Evolutionary conservation across 75 land plant genomes (phyloP).

Genomic region (Sequoia sempervirens): DNA sequence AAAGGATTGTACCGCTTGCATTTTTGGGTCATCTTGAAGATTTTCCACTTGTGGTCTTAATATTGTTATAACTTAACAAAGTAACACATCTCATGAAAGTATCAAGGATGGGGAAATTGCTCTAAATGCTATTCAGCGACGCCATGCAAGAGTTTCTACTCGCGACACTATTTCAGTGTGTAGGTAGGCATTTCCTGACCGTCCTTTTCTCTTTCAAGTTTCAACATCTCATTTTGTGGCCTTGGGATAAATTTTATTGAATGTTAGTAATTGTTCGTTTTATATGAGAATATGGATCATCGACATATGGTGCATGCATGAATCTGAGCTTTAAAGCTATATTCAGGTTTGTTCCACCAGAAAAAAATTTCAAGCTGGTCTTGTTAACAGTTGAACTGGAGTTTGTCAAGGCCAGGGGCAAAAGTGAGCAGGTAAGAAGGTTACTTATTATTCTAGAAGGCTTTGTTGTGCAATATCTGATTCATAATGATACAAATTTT

Average conservation of each 20-base stretch:
- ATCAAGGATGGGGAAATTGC: constrained; percentile 49
- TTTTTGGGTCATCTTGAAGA: neutral
- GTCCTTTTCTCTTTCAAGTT: neutral
- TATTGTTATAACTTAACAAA: constrained; percentile 30
- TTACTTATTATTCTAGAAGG: neutral
- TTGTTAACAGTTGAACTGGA: constrained; percentile 73
- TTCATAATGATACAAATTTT: neutral
- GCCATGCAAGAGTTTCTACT: constrained; percentile 66
- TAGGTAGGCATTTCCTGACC: constrained; percentile 31
- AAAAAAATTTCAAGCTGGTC: constrained; percentile 58
- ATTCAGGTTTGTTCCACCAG: constrained; percentile 64
- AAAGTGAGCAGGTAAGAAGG: constrained; percentile 57
- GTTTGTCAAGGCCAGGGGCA: constrained; percentile 57
- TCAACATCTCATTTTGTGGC: neutral
- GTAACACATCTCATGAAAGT: constrained; percentile 50
- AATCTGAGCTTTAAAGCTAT: neutral
- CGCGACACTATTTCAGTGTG: constrained; percentile 53
- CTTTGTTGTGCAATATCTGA: neutral
- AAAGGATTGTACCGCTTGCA: neutral
- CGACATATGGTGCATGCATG: neutral
- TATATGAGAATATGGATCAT: neutral
- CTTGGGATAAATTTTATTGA: neutral
- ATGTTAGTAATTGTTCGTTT: neutral
- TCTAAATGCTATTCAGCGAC: constrained; percentile 76
- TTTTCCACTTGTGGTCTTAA: neutral